phyloP scores from a whole-genome alignment of 2,329 filamentous ascomycete genomes.

The Fusarium acutatum region DNA sequence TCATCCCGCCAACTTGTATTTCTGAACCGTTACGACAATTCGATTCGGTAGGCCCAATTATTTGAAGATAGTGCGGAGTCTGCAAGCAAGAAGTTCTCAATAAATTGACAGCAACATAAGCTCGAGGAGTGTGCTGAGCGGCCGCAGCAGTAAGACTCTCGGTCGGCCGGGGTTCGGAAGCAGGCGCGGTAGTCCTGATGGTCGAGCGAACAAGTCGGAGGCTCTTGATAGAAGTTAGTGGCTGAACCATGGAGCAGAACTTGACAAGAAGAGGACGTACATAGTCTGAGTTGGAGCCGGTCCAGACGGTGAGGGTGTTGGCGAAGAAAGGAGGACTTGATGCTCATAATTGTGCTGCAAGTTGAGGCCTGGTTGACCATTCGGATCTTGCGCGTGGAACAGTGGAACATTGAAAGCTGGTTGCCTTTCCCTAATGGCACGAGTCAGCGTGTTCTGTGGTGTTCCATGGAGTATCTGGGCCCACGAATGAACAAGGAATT shows the following conservation, averaged over 20 bases:
- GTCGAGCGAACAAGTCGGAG: neutral
- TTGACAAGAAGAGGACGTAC: neutral
- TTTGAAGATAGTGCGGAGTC: neutral
- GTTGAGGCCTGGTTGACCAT: neutral
- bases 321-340: neutral
- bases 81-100: neutral
- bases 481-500: neutral
- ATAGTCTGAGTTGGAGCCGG: neutral
- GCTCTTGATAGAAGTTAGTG: neutral
- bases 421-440: neutral
- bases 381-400: neutral
- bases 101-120: neutral
- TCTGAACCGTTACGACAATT: slow-evolving; percentile 34
- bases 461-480: neutral
- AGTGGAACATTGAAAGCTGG: neutral
- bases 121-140: neutral
- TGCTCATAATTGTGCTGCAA: neutral
- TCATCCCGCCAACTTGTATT: neutral
- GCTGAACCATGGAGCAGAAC: no score
- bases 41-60: slow-evolving; percentile 21
- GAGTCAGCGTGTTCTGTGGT: no score
- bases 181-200: neutral
- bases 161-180: neutral
- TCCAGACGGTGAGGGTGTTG: neutral
- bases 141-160: neutral